A percentile compares a stretch with the other conserved stretches of the same genome.
phyloP scores from a whole-genome alignment of 116 monocot genomes.

The Posidonia oceanica region DNA sequence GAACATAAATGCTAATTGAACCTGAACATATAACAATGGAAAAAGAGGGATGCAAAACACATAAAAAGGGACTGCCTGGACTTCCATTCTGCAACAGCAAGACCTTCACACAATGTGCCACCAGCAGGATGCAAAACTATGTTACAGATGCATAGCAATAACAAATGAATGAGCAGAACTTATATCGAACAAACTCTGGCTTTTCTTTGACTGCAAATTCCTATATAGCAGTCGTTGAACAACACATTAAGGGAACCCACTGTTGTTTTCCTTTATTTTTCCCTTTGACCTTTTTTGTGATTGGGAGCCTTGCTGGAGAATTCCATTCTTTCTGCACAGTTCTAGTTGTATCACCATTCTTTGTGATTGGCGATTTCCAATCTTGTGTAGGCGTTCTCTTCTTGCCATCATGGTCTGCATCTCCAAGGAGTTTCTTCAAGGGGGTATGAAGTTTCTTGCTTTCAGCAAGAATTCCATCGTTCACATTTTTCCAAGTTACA shows the following conservation, averaged over 20 bases:
- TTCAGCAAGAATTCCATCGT: constrained; percentile 5
- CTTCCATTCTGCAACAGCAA: no score
- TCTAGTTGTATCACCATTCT: not conserved
- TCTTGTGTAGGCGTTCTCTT: not conserved
- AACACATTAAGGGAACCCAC: constrained; percentile 45
- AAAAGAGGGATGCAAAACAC: no score
- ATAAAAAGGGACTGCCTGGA: no score
- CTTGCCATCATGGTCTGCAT: constrained; percentile 7
- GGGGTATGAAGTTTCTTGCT: constrained; percentile 15
- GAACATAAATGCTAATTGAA: no score
- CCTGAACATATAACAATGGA: no score
- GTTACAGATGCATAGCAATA: not conserved
- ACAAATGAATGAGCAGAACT: not conserved
- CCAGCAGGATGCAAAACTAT: not conserved
- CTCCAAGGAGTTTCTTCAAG: constrained; percentile 28
- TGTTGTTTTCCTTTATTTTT: constrained; percentile 17
- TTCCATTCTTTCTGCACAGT: constrained; percentile 33
- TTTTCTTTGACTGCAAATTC: not conserved
- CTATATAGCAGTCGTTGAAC: constrained; percentile 11
- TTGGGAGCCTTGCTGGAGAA: constrained; percentile 35
- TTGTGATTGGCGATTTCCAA: not conserved
- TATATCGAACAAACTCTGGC: not conserved
- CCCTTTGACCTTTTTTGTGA: constrained; percentile 8
- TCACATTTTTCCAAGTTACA: not conserved
- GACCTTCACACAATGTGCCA: no score